Evolutionary conservation across 2,329 filamentous ascomycete genomes (phyloP).

Genomic region (Colletotrichum neosansevieriae): DNA sequence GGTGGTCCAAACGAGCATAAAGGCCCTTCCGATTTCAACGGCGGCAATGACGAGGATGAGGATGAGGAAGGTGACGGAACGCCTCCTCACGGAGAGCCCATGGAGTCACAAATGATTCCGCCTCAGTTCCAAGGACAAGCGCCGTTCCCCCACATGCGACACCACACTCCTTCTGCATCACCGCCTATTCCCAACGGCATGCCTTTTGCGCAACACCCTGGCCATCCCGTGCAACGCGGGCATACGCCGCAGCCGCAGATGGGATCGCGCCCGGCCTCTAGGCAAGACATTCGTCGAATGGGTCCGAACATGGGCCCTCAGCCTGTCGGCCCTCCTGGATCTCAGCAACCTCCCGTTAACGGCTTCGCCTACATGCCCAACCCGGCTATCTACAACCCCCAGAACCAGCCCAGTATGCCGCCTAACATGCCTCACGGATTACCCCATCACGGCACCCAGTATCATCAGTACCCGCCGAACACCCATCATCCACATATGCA

Average conservation of each 20-base stretch:
- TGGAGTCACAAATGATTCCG: slow-evolving; percentile 73
- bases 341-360: slow-evolving; percentile 67
- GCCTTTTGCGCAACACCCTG: slow-evolving; percentile 69
- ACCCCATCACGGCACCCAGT: slow-evolving; percentile 52
- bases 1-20: slow-evolving; percentile 96
- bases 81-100: slow-evolving; percentile 74
- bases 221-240: slow-evolving; percentile 67
- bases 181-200: slow-evolving; percentile 87
- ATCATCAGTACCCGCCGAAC: slow-evolving; percentile 49
- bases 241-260: slow-evolving; percentile 85
- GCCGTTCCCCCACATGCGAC: slow-evolving; percentile 84
- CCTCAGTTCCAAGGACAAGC: slow-evolving; percentile 77
- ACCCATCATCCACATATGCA: slow-evolving; percentile 64
- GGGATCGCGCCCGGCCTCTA: slow-evolving; percentile 81
- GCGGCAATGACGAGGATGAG: slow-evolving; percentile 87
- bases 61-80: slow-evolving; percentile 82
- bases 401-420: slow-evolving; percentile 57
- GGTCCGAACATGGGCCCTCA: slow-evolving; percentile 80
- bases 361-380: slow-evolving; percentile 89
- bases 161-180: slow-evolving; percentile 86
- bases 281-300: slow-evolving; percentile 81
- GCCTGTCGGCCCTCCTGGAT: slow-evolving; percentile 69
- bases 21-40: slow-evolving; percentile 91
- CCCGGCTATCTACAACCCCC: slow-evolving; percentile 85
- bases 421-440: slow-evolving; percentile 53